A percentile compares a stretch with the other conserved stretches of the same genome.
These are phyloP conservation scores for Candida caryicola DNA, from an alignment of 805 yeast genomes.

Conservation along the genomic window DNA sequence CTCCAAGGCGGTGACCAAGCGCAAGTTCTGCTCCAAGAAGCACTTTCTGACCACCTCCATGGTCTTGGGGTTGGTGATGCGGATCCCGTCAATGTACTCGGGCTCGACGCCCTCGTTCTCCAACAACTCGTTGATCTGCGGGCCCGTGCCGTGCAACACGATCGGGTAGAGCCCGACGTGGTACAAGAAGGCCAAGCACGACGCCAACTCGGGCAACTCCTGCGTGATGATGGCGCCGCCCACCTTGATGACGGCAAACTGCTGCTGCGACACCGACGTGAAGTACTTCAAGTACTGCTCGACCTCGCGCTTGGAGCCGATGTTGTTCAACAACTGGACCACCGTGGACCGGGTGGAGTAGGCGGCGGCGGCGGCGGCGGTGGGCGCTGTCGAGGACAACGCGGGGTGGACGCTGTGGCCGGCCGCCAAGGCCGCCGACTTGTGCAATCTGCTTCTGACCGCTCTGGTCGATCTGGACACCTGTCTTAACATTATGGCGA, in stretches of 20 bases:
- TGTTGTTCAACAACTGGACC: constrained; percentile 89
- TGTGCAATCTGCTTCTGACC: constrained; percentile 4
- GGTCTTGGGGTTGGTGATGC: constrained; percentile 91
- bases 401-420: constrained; percentile 1
- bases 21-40: constrained; percentile 91
- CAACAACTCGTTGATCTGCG: constrained; percentile 91
- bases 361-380: constrained; percentile 2
- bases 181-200: constrained; percentile 91
- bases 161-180: constrained; percentile 97
- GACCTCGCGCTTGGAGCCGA: constrained; percentile 96
- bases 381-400: not conserved
- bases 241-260: constrained; percentile 96
- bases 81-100: constrained; percentile 91
- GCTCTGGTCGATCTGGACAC: constrained; percentile 10
- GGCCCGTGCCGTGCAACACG: constrained; percentile 97
- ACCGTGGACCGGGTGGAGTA: constrained; percentile 89
- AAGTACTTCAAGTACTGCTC: constrained; percentile 96
- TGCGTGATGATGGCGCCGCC: constrained; percentile 99
- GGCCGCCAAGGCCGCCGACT: constrained; percentile 1
- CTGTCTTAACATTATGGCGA: constrained; percentile 19
- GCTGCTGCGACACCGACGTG: constrained; percentile 94
- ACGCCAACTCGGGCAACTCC: constrained; percentile 87
- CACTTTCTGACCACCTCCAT: constrained; percentile 96
- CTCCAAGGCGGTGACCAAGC: constrained; percentile 93
- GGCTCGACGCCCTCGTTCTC: constrained; percentile 96